Evolutionary conservation across 2,329 filamentous ascomycete species (phyloP).

Genomic region (Annulohypoxylon truncatum): DNA sequence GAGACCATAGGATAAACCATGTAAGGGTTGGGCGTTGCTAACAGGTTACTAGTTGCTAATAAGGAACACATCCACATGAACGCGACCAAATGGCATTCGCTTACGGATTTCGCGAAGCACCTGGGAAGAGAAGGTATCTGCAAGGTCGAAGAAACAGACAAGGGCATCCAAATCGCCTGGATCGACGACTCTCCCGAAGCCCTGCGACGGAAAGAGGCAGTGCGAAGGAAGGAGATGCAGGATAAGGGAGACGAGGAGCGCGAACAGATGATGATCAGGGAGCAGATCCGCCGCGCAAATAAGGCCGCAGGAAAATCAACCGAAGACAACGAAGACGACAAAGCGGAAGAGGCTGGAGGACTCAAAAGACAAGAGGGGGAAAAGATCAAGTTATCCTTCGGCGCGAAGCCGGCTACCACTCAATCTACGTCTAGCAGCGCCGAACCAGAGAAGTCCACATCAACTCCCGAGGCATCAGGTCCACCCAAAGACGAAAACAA

Average conservation of each 20-base stretch:
- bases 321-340: slow-evolving; percentile 52
- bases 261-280: slow-evolving; percentile 83
- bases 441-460: slow-evolving; percentile 26
- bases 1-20: too few relatives aligned
- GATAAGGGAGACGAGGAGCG: slow-evolving; percentile 92
- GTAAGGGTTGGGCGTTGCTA: neutral
- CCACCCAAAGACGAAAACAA: slow-evolving; percentile 27
- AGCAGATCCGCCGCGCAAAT: slow-evolving; percentile 84
- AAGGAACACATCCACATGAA: slow-evolving; percentile 96
- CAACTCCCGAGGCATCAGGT: slow-evolving; percentile 38
- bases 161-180: slow-evolving; percentile 89
- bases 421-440: slow-evolving; percentile 36
- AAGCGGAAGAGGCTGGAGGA: slow-evolving; percentile 57
- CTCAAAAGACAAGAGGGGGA: slow-evolving; percentile 76
- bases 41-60: slow-evolving; percentile 65
- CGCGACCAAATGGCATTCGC: slow-evolving; percentile 84
- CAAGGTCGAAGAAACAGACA: slow-evolving; percentile 87
- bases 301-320: slow-evolving; percentile 60
- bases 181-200: slow-evolving; percentile 92
- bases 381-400: slow-evolving; percentile 79
- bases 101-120: slow-evolving; percentile 91
- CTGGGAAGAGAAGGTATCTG: slow-evolving; percentile 89
- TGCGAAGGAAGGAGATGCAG: slow-evolving; percentile 84
- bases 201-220: slow-evolving; percentile 80
- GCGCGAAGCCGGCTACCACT: slow-evolving; percentile 53